Percentiles rank a stretch among this genome's conserved stretches.
Evolutionary conservation across 2,329 filamentous ascomycete genomes (phyloP).

Genomic region (Colletotrichum godetiae): DNA sequence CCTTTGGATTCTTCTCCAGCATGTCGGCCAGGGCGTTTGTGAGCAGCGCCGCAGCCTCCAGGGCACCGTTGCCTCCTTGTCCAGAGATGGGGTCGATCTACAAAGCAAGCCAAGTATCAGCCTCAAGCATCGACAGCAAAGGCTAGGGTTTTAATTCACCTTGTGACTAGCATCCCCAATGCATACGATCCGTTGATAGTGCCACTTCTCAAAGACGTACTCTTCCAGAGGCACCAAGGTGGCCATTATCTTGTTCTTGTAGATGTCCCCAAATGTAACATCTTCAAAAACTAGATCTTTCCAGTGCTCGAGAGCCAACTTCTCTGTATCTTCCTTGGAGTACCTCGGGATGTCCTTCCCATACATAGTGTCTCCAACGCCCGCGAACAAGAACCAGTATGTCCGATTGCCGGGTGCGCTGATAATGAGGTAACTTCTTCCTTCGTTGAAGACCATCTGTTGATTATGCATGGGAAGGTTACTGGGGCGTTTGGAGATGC

Average conservation of each 20-base stretch:
- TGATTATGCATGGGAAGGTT: background rate
- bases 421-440: conserved; percentile 42
- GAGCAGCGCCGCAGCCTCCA: conserved; percentile 40
- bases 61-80: conserved; percentile 42
- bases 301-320: conserved; percentile 39
- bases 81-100: conserved; percentile 40
- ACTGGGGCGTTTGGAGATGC: conserved; percentile 44
- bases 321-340: conserved; percentile 44
- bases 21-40: conserved; percentile 32
- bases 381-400: conserved; percentile 51
- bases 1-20: conserved; percentile 17
- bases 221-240: conserved; percentile 43
- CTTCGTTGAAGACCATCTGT: conserved; percentile 34
- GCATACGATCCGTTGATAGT: conserved; percentile 49
- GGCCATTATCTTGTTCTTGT: conserved; percentile 41
- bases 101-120: background rate
- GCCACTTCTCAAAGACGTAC: conserved; percentile 51
- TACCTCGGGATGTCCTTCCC: conserved; percentile 47
- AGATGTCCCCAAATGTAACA: conserved; percentile 45
- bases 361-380: conserved; percentile 41
- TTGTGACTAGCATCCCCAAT: conserved; percentile 57
- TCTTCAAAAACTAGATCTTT: conserved; percentile 39
- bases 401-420: conserved; percentile 44
- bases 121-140: background rate
- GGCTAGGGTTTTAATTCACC: conserved; percentile 36